These are phyloP conservation scores for Stagonosporopsis tanaceti DNA, from an alignment of 2,329 filamentous ascomycete genomes.

Conservation along the genomic window DNA sequence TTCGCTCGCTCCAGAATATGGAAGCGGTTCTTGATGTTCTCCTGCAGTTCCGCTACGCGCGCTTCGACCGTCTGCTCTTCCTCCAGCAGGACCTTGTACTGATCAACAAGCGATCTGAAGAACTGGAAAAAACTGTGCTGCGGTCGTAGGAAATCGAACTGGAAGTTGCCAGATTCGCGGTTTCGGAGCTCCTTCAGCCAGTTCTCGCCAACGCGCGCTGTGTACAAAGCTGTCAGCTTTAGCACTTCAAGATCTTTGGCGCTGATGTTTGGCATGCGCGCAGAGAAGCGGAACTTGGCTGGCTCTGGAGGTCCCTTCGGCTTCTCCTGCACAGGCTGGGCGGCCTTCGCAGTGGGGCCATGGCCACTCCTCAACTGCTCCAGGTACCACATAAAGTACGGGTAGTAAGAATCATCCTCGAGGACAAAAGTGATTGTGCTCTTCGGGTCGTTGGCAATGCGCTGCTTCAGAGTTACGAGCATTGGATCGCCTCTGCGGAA, in stretches of 20 bases:
- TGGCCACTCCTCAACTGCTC: conserved; percentile 84
- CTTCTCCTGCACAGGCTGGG: conserved; percentile 61
- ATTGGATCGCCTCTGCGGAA: conserved; percentile 72
- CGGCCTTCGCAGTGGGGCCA: conserved; percentile 61
- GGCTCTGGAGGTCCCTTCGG: conserved; percentile 85
- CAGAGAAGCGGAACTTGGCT: conserved; percentile 88
- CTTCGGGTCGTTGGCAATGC: conserved; percentile 84
- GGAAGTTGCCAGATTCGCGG: conserved; percentile 86
- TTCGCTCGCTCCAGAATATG: conserved; percentile 81
- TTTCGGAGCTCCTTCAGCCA: conserved; percentile 92
- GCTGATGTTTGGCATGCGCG: conserved; percentile 96
- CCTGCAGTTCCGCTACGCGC: conserved; percentile 74
- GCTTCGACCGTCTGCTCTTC: conserved; percentile 76
- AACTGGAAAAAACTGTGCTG: conserved; percentile 97
- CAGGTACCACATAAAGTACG: conserved; percentile 91
- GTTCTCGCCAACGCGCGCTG: conserved; percentile 88
- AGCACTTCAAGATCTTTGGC: conserved; percentile 84
- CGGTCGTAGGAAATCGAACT: conserved; percentile 94
- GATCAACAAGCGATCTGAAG: conserved; percentile 90
- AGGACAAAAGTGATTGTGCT: conserved; percentile 89
- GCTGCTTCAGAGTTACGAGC: conserved; percentile 84
- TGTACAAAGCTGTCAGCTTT: conserved; percentile 84
- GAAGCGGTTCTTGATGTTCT: conserved; percentile 80
- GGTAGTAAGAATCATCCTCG: conserved; percentile 80
- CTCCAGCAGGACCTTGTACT: conserved; percentile 84